Base-by-base conservation (phyloP, 228 moss, liverwort and hornwort genomes). In the Sphagnum magellanicum region DNA sequence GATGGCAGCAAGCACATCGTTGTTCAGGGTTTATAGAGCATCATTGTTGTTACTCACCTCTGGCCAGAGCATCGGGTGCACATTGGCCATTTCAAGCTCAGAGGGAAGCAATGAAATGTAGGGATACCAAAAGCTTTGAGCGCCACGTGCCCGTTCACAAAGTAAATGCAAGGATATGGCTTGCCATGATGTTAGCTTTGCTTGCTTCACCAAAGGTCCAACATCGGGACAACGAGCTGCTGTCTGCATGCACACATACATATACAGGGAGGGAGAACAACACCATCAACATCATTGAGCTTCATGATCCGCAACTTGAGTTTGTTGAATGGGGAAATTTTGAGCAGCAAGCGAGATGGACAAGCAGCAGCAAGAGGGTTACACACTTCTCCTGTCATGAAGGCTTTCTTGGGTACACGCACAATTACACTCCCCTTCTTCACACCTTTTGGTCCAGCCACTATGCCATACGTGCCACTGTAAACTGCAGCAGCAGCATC, bases 1-100 rank as follows among this genome's bases (percentile, higher is more conserved):
- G 14, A 8, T 55, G 55, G 9, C 12, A 12, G 55, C 12, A 55
- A 12, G 55, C 9, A 55, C 12, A 8, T 8, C 2, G 0, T 55
- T 3, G 2, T 8, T 8, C 55, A 55, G 8, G 55, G 55, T 55
- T 12, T 55, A 8, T 55, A 12, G 12, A 55, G 0, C 55, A 55
- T 55, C 8, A 1, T 8, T 12, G 12, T 12, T 8, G 55, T 55
- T 49, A 46, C 66, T 75, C 71, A 95, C 95, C 95, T 95, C 80
- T 69, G 95, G 78, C 95, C 95, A 95, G 64, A 95, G 84, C 90
- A 95, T 77, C 46, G 95, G 92, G 77, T 95, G 95, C 53, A 79
- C 78, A 63, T 87, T 89, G 60, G 88, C 70, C 79, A 90, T 81
- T 74, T 95, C 92, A 74, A 89, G 78, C 75, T 92, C 92, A 13